Percentiles rank a stretch among this genome's conserved stretches.
Conservation (phyloP, 495 filamentous ascomycete genomes). For the Penicillium egyptiacum region DNA sequence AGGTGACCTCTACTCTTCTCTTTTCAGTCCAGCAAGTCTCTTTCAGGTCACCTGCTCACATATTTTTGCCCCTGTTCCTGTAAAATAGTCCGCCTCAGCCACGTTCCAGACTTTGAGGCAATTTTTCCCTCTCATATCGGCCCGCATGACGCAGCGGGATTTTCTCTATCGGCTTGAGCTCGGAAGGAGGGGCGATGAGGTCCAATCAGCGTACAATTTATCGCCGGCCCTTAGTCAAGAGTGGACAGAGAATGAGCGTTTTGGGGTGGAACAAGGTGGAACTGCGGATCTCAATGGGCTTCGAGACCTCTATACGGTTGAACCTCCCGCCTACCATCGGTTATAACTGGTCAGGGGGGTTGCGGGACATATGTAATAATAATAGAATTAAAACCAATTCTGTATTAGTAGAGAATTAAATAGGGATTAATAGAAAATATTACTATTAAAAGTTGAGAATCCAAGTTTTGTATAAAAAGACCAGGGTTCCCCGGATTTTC, state of each 20-base stretch:
- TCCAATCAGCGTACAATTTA: constrained; percentile 22
- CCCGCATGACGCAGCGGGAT: constrained; percentile 38
- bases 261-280: constrained; percentile 14
- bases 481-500: constrained; percentile 27
- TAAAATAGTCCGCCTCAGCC: constrained; percentile 8
- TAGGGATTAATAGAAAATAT: background rate
- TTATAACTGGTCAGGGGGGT: constrained; percentile 20
- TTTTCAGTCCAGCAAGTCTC: background rate
- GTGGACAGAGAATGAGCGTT: constrained; percentile 15
- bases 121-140: constrained; percentile 29
- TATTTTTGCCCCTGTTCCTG: constrained; percentile 9
- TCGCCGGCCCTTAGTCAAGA: constrained; percentile 31
- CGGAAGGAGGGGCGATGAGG: constrained; percentile 24
- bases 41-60: constrained; percentile 3
- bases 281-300: constrained; percentile 16
- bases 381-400: constrained; percentile 1
- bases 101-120: constrained; percentile 27
- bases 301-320: constrained; percentile 23
- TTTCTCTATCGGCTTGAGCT: constrained; percentile 26
- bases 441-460: background rate
- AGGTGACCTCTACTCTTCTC: constrained; percentile 2
- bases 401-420: background rate
- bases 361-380: constrained; percentile 12
- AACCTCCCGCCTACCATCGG: constrained; percentile 24
- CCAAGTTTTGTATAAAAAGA: constrained; percentile 18